A percentile compares a stretch with the other conserved stretches of the same genome.
phyloP scores from a whole-genome alignment of 345 rosid genomes.

The Syzygium jambos region DNA sequence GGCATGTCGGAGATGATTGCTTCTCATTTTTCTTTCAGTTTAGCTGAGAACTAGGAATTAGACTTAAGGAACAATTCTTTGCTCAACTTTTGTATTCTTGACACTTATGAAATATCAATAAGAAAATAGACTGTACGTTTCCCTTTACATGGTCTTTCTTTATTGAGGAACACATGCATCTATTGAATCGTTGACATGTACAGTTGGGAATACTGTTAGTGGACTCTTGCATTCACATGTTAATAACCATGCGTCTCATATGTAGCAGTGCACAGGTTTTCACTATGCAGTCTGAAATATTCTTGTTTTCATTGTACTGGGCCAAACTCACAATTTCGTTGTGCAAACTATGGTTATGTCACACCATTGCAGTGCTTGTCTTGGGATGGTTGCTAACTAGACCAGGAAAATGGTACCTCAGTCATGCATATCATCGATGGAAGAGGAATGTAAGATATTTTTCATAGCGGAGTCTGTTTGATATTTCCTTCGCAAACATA shows the following conservation, averaged over 20 bases:
- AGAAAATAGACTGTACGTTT: background rate
- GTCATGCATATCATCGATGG: background rate
- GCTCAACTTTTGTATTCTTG: background rate
- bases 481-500: background rate
- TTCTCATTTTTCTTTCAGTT: background rate
- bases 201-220: background rate
- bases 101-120: background rate
- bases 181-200: background rate
- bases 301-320: background rate
- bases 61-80: background rate
- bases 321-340: background rate
- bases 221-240: background rate
- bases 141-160: background rate
- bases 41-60: background rate
- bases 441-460: background rate
- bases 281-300: background rate
- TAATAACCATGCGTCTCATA: background rate
- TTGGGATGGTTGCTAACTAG: background rate
- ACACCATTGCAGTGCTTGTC: background rate
- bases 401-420: background rate
- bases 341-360: background rate
- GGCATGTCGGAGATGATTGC: background rate
- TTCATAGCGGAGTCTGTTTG: background rate
- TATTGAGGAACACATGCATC: background rate
- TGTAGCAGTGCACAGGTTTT: background rate